Conservation (phyloP, 176 grass and related monocot species). For the Rhynchospora breviuscula region DNA sequence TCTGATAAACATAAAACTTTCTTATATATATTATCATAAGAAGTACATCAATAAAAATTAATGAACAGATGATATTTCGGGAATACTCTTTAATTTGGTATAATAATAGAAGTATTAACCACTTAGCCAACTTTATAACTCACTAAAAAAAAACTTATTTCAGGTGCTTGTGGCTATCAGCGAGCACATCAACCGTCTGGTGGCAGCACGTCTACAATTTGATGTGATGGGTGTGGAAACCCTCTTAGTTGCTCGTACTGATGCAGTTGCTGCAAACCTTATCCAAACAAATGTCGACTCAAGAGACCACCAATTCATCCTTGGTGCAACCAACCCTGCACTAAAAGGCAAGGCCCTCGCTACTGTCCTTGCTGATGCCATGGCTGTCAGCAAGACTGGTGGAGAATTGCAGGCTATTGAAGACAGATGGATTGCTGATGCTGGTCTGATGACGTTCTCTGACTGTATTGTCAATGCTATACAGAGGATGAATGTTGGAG, state of each 20-base stretch:
- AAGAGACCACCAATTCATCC: slow-evolving; percentile 86
- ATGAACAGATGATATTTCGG: background rate
- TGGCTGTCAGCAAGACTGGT: slow-evolving; percentile 46
- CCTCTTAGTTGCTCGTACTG: slow-evolving; percentile 61
- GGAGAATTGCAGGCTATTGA: slow-evolving; percentile 65
- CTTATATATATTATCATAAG: background rate
- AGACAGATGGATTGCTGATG: slow-evolving; percentile 53
- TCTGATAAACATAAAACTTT: background rate
- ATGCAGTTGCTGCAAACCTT: slow-evolving; percentile 73
- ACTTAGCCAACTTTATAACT: background rate
- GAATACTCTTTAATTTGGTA: background rate
- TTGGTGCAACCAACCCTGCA: slow-evolving; percentile 50
- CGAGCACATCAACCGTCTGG: slow-evolving; percentile 86
- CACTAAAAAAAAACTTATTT: background rate
- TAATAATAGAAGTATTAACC: background rate
- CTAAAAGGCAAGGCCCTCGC: slow-evolving; percentile 40
- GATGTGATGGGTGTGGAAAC: slow-evolving; percentile 95
- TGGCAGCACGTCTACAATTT: slow-evolving; percentile 86
- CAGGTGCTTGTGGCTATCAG: slow-evolving; percentile 58
- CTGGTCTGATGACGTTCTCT: slow-evolving; percentile 68
- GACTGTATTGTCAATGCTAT: slow-evolving; percentile 60
- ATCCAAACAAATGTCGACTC: slow-evolving; percentile 94
- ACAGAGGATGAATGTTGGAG: slow-evolving; percentile 9
- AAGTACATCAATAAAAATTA: background rate
- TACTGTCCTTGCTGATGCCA: slow-evolving; percentile 34